phyloP scores from a whole-genome alignment of 257 asterid species.

The Solanum tacnaense region DNA sequence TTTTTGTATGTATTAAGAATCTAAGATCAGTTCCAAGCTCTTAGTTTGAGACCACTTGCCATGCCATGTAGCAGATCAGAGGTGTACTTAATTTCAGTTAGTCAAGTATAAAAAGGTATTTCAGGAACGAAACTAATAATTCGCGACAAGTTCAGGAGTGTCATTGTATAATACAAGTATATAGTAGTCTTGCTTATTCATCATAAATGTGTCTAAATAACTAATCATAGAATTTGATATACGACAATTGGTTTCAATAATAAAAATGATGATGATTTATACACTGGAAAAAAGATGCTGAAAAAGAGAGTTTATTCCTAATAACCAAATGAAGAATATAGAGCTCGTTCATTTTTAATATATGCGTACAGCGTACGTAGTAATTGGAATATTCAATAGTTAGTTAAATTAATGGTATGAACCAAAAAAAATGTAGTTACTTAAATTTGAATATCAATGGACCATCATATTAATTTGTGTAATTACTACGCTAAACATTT shows the following conservation, averaged over 20 bases:
- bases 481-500: not conserved
- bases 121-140: not conserved
- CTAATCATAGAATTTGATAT: not conserved
- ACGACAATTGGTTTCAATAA: not conserved
- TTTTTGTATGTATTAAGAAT: too few relatives aligned
- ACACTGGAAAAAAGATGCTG: not conserved
- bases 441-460: not conserved
- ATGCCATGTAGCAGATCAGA: not conserved
- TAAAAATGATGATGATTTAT: not conserved
- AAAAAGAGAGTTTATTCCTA: not conserved
- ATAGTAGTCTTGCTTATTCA: not conserved
- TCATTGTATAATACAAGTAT: too few relatives aligned
- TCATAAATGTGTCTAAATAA: not conserved
- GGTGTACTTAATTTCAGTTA: not conserved
- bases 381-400: not conserved
- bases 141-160: too few relatives aligned
- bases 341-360: not conserved
- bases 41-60: not conserved
- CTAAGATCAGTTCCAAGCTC: not conserved
- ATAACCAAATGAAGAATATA: not conserved
- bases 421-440: not conserved
- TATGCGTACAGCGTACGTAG: not conserved
- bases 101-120: not conserved
- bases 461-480: not conserved
- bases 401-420: not conserved